Percentiles rank a stretch among this genome's conserved stretches.
Conservation (phyloP, 305 asterid genomes). For the Ajuga reptans region DNA sequence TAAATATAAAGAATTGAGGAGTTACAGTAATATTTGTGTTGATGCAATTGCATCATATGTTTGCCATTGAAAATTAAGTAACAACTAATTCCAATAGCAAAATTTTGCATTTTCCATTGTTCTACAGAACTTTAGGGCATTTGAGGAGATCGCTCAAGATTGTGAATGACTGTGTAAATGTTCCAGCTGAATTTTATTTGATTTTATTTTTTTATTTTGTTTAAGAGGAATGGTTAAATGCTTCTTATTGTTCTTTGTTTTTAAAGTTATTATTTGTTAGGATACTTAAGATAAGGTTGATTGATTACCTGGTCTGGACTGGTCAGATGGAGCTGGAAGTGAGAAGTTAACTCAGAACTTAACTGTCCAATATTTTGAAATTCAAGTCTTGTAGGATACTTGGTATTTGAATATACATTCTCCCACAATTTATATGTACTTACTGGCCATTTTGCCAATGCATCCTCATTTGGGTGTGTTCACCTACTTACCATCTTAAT, state of each 20-base stretch:
- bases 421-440: neutral
- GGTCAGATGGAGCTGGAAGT: conserved; percentile 18
- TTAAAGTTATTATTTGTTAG: conserved; percentile 1
- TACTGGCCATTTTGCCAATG: conserved; percentile 3
- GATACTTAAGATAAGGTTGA: conserved; percentile 3
- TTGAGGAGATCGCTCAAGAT: neutral
- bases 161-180: neutral
- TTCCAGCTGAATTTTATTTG: neutral
- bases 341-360: neutral
- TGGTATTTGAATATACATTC: neutral
- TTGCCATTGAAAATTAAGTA: neutral
- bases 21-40: neutral
- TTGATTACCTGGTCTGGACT: neutral
- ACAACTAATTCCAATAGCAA: neutral
- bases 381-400: neutral
- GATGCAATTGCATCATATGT: neutral
- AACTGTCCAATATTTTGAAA: neutral
- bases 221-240: neutral
- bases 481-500: neutral
- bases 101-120: neutral
- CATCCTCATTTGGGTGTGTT: conserved; percentile 1
- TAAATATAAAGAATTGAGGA: neutral
- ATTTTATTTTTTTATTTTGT: neutral
- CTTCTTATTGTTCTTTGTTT: neutral
- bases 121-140: neutral